These are phyloP conservation scores for Aurantiochytrium sp. DNA, from an alignment of 108 stramenopile genomes.

Conservation along the genomic window DNA sequence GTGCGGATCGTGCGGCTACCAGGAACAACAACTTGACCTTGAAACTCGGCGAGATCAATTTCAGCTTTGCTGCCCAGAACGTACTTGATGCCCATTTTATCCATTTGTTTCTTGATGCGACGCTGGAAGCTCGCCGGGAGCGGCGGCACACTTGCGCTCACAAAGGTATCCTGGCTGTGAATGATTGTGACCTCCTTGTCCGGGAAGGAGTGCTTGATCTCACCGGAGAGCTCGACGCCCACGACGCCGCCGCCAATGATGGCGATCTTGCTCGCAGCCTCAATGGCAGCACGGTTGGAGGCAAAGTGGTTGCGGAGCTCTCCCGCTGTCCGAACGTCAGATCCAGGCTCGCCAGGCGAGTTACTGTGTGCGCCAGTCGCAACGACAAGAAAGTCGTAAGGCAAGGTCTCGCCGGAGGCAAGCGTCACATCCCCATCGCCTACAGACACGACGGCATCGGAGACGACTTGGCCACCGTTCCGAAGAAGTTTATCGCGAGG, in stretches of 20 bases:
- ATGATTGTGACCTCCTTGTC: conserved; percentile 33
- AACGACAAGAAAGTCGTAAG: neutral
- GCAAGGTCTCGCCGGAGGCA: neutral
- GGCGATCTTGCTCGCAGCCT: conserved; percentile 24
- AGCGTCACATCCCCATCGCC: neutral
- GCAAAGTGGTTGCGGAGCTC: neutral
- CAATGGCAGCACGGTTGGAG: neutral
- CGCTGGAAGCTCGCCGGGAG: neutral
- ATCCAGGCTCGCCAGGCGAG: neutral
- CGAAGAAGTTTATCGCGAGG: conserved; percentile 23
- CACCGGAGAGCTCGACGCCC: conserved; percentile 38
- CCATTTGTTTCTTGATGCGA: neutral
- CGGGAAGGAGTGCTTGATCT: conserved; percentile 30
- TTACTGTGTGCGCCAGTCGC: neutral
- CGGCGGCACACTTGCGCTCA: neutral
- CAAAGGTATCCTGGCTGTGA: neutral
- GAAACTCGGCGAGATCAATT: neutral
- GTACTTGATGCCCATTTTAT: neutral
- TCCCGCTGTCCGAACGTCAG: too few relatives aligned
- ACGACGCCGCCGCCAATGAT: conserved; percentile 39
- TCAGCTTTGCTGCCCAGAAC: neutral
- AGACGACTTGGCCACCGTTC: neutral
- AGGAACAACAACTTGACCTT: neutral
- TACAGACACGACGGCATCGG: neutral
- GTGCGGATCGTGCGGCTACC: neutral